Evolutionary conservation across 2,329 filamentous ascomycete species (phyloP).

Genomic region (Aureobasidium pullulans): DNA sequence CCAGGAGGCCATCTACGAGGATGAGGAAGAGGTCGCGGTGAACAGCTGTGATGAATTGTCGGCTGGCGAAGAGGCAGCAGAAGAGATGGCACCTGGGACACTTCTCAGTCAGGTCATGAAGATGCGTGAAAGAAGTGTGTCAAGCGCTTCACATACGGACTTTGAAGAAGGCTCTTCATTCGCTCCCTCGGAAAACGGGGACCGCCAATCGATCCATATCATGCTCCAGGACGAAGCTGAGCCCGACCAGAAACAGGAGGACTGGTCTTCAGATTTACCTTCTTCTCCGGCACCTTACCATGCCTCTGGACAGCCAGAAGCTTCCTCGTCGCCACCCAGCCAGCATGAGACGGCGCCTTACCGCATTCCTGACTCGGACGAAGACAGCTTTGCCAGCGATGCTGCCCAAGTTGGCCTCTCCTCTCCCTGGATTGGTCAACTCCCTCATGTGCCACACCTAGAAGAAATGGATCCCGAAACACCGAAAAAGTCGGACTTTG

Average conservation of each 20-base stretch:
- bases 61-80: background rate
- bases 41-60: background rate
- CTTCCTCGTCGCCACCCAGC: background rate
- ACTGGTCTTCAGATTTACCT: background rate
- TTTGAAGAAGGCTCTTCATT: slow-evolving; percentile 23
- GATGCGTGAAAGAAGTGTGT: slow-evolving; percentile 25
- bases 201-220: slow-evolving; percentile 29
- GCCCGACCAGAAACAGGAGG: slow-evolving; percentile 9
- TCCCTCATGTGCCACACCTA: slow-evolving; percentile 14
- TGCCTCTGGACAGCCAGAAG: background rate
- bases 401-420: background rate
- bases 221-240: slow-evolving; percentile 27
- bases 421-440: slow-evolving; percentile 2
- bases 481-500: slow-evolving; percentile 18
- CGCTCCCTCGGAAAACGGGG: slow-evolving; percentile 13
- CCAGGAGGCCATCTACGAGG: background rate
- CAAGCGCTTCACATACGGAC: slow-evolving; percentile 24
- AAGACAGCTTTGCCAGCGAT: slow-evolving; percentile 13
- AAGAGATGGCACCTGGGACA: background rate
- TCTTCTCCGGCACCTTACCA: slow-evolving; percentile 1
- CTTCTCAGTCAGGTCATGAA: slow-evolving; percentile 24
- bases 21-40: background rate
- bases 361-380: background rate
- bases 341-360: background rate
- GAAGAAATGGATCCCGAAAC: slow-evolving; percentile 20